Base-by-base conservation (phyloP, 805 yeast genomes). In the Myxozyma mucilagina region DNA sequence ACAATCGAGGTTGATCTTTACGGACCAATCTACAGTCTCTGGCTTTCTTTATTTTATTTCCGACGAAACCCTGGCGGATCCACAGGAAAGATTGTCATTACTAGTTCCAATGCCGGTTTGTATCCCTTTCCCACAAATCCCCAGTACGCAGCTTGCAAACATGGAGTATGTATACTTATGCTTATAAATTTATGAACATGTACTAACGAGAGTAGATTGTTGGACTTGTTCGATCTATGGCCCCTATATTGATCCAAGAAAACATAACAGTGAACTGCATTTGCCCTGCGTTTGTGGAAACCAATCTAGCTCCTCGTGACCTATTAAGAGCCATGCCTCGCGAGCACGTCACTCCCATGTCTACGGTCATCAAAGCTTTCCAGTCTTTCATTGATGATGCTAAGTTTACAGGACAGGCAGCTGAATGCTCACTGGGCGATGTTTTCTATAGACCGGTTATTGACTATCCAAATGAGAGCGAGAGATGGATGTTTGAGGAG, bases 321-420 rank as follows among this genome's bases (percentile, higher is more conserved):
- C 48, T 55, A 3, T 14, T 47, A 29, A 18, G 13, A 2, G 34
- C 29, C 18, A 48, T 55, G 49, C 59, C 59, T 7, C 45, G 47
- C 29, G 59, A 55, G 36, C 53, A 55, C 36, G 42, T 55, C n/a
- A 55, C 59, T 10, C 59, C 59, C 6, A 55, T 55, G 59, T 47
- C 53, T 7, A 55, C 59, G 1, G 36, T 55, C 39, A 20, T 55
- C 18, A 50, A 36, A 10, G 59, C 59, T 11, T 55, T 55, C 39
- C 59, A 48, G 18, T 34, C 49, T 9, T 55, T 39, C 13, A 34
- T 34, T 14, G 59, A 55, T 29, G 53, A 48, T 48, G 53, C 32
- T 45, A n/a, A 18, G 4, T 29, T 55, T 24, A 55, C 59, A 1
- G 59, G 59, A 6, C 59, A 55, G 42, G 59, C 50, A 4, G 59